Percentiles rank a stretch among this genome's conserved stretches.
Evolutionary conservation across 2,329 filamentous ascomycete genomes (phyloP).

Genomic region (Verticillium klebahnii): DNA sequence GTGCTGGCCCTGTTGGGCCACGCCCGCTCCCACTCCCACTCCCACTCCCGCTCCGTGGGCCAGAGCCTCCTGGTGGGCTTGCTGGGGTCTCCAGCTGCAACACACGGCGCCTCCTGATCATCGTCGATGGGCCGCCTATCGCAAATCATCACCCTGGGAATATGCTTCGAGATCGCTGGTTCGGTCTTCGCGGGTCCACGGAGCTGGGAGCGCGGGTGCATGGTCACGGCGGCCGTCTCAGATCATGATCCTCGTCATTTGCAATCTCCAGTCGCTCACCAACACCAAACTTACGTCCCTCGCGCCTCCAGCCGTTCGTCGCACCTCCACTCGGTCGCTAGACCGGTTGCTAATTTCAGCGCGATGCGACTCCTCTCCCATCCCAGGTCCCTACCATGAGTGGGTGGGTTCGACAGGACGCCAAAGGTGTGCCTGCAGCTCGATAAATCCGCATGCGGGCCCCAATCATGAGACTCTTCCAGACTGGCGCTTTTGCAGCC

Average conservation of each 20-base stretch:
- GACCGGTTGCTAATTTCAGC: neutral
- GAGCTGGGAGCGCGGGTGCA: neutral
- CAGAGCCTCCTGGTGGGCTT: neutral
- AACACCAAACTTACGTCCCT: neutral
- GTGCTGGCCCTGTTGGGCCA: neutral
- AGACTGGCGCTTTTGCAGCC: neutral
- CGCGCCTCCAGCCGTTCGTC: neutral
- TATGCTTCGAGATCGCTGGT: neutral
- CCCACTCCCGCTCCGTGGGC: neutral
- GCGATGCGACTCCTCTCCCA: neutral
- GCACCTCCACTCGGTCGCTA: neutral
- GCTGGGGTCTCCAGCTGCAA: neutral
- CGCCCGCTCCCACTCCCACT: neutral
- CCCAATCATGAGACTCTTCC: neutral
- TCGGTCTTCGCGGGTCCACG: neutral
- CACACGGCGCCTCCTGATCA: neutral
- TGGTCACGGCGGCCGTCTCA: neutral
- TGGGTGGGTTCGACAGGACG: neutral
- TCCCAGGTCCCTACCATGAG: neutral
- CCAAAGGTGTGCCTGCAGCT: neutral
- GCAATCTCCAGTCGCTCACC: neutral
- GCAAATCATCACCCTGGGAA: neutral
- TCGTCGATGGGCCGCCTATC: neutral
- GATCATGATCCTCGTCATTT: conserved; percentile 1
- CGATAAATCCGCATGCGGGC: neutral